These are phyloP conservation scores for Galeopsis tetrahit DNA, from an alignment of 257 asterid species.

Conservation along the genomic window DNA sequence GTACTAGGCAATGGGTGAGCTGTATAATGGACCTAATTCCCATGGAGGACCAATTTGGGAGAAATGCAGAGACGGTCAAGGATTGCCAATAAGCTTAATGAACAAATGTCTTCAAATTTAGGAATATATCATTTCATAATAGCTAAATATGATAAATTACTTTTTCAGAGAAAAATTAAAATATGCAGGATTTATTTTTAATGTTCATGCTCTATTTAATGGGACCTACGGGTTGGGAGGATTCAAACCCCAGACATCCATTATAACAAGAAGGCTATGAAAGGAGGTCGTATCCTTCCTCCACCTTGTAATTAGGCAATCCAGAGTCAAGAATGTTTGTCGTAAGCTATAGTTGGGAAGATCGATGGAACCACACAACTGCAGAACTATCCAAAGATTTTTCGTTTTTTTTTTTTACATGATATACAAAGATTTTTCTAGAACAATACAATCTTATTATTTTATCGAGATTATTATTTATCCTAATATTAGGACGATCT, in stretches of 20 bases:
- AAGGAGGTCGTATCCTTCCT: background rate
- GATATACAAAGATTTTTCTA: too few relatives aligned
- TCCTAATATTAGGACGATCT: too few relatives aligned
- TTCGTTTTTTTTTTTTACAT: too few relatives aligned
- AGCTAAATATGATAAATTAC: background rate
- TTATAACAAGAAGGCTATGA: background rate
- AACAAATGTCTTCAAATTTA: background rate
- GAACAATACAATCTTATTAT: too few relatives aligned
- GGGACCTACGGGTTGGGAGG: background rate
- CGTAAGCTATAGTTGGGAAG: too few relatives aligned
- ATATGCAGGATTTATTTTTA: background rate
- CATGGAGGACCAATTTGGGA: background rate
- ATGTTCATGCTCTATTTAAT: background rate
- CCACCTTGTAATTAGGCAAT: background rate
- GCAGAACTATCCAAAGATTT: too few relatives aligned
- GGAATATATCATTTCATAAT: background rate
- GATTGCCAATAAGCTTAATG: background rate
- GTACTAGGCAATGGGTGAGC: background rate
- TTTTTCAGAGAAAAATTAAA: background rate
- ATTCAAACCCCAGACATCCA: background rate
- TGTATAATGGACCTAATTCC: background rate
- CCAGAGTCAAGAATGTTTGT: background rate
- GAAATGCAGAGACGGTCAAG: background rate
- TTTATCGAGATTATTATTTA: too few relatives aligned
- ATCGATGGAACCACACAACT: too few relatives aligned